Conservation (phyloP, 2,329 filamentous ascomycete genomes). For the Claviceps citrina region DNA sequence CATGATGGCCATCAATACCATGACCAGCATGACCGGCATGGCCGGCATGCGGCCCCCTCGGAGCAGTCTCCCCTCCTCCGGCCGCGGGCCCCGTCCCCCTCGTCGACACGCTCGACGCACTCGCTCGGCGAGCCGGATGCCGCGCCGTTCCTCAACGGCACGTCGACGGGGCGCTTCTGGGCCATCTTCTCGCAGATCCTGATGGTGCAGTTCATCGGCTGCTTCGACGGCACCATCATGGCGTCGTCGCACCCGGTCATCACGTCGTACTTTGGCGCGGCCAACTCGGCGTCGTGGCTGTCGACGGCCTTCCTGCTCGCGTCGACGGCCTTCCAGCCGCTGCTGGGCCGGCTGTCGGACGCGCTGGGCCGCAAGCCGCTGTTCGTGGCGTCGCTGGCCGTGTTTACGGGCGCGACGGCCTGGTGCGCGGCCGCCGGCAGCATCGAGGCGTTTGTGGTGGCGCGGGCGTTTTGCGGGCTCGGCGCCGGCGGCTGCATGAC, state of each 20-base stretch:
- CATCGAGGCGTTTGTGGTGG: conserved; percentile 56
- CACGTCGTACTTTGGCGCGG: conserved; percentile 62
- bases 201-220: conserved; percentile 40
- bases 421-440: conserved; percentile 54
- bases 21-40: neutral
- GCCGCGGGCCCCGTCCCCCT: conserved; percentile 2
- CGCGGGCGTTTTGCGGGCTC: conserved; percentile 54
- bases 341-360: conserved; percentile 61
- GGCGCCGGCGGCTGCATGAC: conserved; percentile 58
- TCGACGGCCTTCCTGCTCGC: conserved; percentile 67
- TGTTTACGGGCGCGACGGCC: conserved; percentile 49
- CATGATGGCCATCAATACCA: neutral
- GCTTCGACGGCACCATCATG: conserved; percentile 70
- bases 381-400: conserved; percentile 45
- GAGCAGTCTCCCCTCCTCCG: conserved; percentile 15
- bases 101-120: conserved; percentile 5
- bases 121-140: neutral
- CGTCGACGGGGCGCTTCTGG: conserved; percentile 40
- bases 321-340: conserved; percentile 59
- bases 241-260: conserved; percentile 68
- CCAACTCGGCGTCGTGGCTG: conserved; percentile 69
- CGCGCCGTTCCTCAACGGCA: conserved; percentile 28
- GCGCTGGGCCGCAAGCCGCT: conserved; percentile 52
- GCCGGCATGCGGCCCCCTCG: neutral
- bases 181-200: conserved; percentile 45